These are phyloP conservation scores for Kluyveromyces starmeri DNA, from an alignment of 805 yeast genomes.

Conservation along the genomic window DNA sequence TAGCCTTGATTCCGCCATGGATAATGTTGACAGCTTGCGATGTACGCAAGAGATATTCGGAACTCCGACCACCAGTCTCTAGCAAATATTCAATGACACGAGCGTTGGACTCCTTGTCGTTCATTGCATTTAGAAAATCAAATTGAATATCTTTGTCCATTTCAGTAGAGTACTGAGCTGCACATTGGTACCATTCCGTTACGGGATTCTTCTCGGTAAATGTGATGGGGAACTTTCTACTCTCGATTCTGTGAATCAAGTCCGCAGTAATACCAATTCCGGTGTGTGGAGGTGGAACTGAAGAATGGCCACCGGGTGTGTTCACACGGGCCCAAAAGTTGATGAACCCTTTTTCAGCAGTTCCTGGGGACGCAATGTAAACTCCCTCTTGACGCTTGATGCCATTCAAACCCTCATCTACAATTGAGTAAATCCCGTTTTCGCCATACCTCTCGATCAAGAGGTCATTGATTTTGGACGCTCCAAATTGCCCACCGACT, in stretches of 20 bases:
- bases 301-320: conserved; percentile 53
- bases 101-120: conserved; percentile 10
- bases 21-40: conserved; percentile 49
- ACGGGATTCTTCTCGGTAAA: conserved; percentile 50
- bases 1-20: conserved; percentile 56
- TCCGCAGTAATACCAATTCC: conserved; percentile 62
- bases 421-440: conserved; percentile 47
- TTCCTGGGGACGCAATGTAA: conserved; percentile 40
- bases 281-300: conserved; percentile 58
- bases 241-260: conserved; percentile 45
- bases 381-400: conserved; percentile 32
- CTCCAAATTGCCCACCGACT: conserved; percentile 55
- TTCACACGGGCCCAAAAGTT: conserved; percentile 29
- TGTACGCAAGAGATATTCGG: conserved; percentile 37
- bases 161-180: conserved; percentile 35
- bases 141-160: conserved; percentile 9
- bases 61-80: conserved; percentile 13
- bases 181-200: conserved; percentile 47
- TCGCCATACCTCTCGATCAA: conserved; percentile 47
- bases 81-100: conserved; percentile 11
- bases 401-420: conserved; percentile 56
- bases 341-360: conserved; percentile 51
- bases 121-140: conserved; percentile 12
- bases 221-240: conserved; percentile 36
- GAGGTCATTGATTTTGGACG: conserved; percentile 37